Conservation (phyloP, 495 filamentous ascomycete species). For the Penicillium pancosmium region DNA sequence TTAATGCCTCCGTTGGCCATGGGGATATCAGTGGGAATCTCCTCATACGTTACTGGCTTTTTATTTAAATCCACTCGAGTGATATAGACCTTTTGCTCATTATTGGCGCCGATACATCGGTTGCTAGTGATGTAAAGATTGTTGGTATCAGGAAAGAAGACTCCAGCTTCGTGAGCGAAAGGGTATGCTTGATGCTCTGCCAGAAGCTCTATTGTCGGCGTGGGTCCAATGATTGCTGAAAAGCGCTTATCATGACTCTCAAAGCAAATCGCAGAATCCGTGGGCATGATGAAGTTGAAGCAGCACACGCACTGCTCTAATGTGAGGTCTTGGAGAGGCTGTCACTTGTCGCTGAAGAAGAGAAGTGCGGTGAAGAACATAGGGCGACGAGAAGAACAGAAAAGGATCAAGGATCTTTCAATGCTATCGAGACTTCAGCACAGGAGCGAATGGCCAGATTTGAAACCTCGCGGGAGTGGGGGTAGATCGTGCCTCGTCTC, state of each 20-base stretch:
- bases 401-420: no score
- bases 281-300: neutral
- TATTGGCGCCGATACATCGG: slow-evolving; percentile 19
- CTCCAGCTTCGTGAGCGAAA: slow-evolving; percentile 64
- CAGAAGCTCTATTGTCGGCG: slow-evolving; percentile 35
- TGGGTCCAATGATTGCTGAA: slow-evolving; percentile 30
- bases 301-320: neutral
- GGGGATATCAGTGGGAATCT: slow-evolving; percentile 41
- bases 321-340: neutral
- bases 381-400: no score
- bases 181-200: slow-evolving; percentile 38
- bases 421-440: no score
- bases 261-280: slow-evolving; percentile 12
- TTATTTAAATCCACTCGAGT: slow-evolving; percentile 32
- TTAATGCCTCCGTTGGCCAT: slow-evolving; percentile 61
- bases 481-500: no score
- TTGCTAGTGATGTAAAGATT: slow-evolving; percentile 63
- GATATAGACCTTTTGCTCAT: slow-evolving; percentile 35
- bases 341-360: neutral
- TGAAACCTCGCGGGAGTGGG: no score
- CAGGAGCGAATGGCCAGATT: no score
- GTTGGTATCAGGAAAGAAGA: slow-evolving; percentile 49
- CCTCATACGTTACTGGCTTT: slow-evolving; percentile 25
- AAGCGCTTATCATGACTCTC: slow-evolving; percentile 33
- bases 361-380: neutral